Base-by-base conservation (phyloP, 345 rosid species). In the Litchi chinensis region DNA sequence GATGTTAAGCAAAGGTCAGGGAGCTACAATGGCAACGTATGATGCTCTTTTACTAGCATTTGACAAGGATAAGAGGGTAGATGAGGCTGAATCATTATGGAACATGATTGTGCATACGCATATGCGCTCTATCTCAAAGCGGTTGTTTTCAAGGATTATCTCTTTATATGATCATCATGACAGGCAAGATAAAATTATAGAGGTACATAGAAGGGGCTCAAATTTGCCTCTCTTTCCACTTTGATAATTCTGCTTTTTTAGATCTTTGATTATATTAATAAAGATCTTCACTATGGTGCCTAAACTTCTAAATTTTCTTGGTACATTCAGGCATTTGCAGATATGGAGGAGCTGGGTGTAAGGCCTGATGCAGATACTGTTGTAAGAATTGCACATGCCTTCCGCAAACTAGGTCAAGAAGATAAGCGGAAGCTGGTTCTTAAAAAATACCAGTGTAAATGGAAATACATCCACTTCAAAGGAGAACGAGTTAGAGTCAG, bases 1-100 rank as follows among this genome's bases (percentile, higher is more conserved):
- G 99, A 95, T 95, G 97, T 75, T 95, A 87, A 86, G 97, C 82
- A 93, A 92, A 89, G 97, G 99, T 52, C 97, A 95, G 84, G 97
- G 99, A 65, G 88, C 94, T 67, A 93, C 96, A 32, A 88, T 95
- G 98, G 91, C 85, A 77, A 95, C 97, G 28, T 95, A 89, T 16
- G 97, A 95, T 81, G 87, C 90, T 18, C 92, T 93, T 70, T 80
- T 95, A 8, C 81, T 91, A 65, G 99, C 98, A 65, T 95, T 93
- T 68, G 99, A 95, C 83, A 91, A 90, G 90, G 95, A 93, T 26
- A 52, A 81, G 81, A 86, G 97, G 44, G 85, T 86, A 52, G 93
- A 94, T 24, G 97, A 93, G 79, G 98, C 97, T 18, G 89, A 88
- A 75, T 86, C 97, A 10, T 75, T 95, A 44, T 95, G 99, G 99